These are phyloP conservation scores for Trypanosoma platydactyli DNA, from an alignment of 208 protist genomes.

Conservation along the genomic window DNA sequence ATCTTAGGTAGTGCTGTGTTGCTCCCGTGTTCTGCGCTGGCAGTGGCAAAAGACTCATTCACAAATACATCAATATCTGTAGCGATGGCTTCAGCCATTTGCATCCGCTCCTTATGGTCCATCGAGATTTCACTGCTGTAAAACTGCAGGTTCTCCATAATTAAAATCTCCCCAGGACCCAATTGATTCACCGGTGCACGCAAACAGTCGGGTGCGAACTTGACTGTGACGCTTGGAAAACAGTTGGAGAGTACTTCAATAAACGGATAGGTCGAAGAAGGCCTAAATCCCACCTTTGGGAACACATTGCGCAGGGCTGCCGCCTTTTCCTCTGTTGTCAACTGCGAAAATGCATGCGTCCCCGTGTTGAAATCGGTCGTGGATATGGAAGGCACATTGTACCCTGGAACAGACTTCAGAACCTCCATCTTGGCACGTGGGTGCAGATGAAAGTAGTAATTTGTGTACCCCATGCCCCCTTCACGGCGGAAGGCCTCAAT, in stretches of 20 bases:
- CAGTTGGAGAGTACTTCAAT: slow-evolving; percentile 39
- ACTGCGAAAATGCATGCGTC: slow-evolving; percentile 47
- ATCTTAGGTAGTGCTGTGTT: slow-evolving; percentile 67
- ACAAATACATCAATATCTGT: slow-evolving; percentile 66
- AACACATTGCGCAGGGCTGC: slow-evolving; percentile 42
- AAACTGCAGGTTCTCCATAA: slow-evolving; percentile 79
- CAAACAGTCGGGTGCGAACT: slow-evolving; percentile 61
- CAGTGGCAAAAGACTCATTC: slow-evolving; percentile 83
- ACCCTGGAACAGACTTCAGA: slow-evolving; percentile 37
- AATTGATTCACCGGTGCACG: slow-evolving; percentile 42
- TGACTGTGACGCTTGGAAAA: slow-evolving; percentile 57
- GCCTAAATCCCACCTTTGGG: slow-evolving; percentile 42
- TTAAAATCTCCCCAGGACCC: slow-evolving; percentile 51
- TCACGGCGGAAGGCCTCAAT: slow-evolving; percentile 68
- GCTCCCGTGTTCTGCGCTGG: slow-evolving; percentile 47
- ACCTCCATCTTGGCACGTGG: slow-evolving; percentile 53
- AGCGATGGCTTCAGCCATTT: slow-evolving; percentile 65
- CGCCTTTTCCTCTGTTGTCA: slow-evolving; percentile 52
- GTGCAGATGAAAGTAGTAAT: slow-evolving; percentile 58
- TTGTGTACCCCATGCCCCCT: slow-evolving; percentile 61
- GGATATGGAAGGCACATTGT: slow-evolving; percentile 20
- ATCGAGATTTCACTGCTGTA: slow-evolving; percentile 69
- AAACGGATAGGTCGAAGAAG: slow-evolving; percentile 54
- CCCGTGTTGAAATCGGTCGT: slow-evolving; percentile 35
- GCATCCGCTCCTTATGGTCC: slow-evolving; percentile 44